Base-by-base conservation (phyloP, 176 grass and related monocot species). In the Aegilops longissima region DNA sequence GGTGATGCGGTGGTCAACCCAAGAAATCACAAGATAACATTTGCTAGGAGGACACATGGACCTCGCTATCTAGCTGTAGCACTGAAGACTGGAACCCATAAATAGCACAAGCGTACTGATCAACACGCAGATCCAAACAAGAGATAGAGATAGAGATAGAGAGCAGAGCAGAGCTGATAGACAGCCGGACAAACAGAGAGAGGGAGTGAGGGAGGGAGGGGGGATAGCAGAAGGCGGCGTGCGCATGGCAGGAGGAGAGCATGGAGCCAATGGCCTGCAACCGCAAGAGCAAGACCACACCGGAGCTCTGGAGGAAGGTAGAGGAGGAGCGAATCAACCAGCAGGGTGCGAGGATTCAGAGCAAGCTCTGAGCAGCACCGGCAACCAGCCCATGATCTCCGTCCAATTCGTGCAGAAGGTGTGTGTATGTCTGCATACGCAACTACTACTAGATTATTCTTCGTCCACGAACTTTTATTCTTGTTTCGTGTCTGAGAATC, bases 401-500 rank as follows among this genome's bases (percentile, higher is more conserved):
- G 83, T 89, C 1, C 86, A 83, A 24, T 89, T 89, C 49, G 33
- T 51, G 34, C 86, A 89, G 84, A 92, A 87, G 87, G 90, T 88
- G 63, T 88, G 63, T 21, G 83, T 38, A 58, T 3, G 52, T 21
- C 30, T 61, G 52, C 31, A 24, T 74, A 76, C 51, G 3, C 31
- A 18, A 2, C 52, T 12, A 12, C 52, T 44, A 44, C 44, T 36
- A 58, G 54, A 58, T 58, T 21, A 9, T 61, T 23, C 54, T 68
- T 23, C 20, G 59, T 21, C 7, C 72, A 47, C 14, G 14, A 13
- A 52, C 16, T 7, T 2, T 5, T 42, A 16, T 20, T 20, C 8
- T 5, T 2, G 42, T 1, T 74, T 16, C 3, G 23, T 29, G 17
- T 8, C 42, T 17, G 12, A 14, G 25, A 8, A 45, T 21, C 76